Conservation (phyloP, 768 basidiomycete genomes). For the Hortiboletus campestris region DNA sequence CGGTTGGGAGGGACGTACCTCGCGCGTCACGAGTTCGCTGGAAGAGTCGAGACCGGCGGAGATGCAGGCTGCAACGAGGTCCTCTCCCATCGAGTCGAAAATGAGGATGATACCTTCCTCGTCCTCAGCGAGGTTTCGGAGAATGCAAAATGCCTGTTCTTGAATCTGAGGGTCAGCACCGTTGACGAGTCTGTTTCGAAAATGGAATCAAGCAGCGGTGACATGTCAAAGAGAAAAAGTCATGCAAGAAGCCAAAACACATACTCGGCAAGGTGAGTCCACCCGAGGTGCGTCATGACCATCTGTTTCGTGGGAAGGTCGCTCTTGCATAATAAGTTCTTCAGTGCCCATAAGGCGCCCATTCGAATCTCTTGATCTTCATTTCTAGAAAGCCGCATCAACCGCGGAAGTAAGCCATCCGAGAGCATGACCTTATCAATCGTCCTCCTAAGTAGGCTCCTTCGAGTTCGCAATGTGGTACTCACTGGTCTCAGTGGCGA, state of each 20-base stretch:
- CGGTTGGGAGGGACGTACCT: slow-evolving; percentile 35
- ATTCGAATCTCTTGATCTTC: slow-evolving; percentile 57
- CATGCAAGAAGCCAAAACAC: slow-evolving; percentile 18
- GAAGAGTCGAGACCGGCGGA: slow-evolving; percentile 48
- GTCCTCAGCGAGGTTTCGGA: slow-evolving; percentile 66
- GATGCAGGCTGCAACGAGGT: slow-evolving; percentile 45
- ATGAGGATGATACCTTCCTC: slow-evolving; percentile 64
- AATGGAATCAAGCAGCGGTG: neutral
- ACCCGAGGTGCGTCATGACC: slow-evolving; percentile 69
- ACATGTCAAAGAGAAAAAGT: neutral
- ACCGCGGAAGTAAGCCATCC: slow-evolving; percentile 61
- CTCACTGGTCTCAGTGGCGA: slow-evolving; percentile 74
- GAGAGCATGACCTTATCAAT: slow-evolving; percentile 56
- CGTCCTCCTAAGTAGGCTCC: neutral
- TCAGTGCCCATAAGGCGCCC: slow-evolving; percentile 83
- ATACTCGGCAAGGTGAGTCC: slow-evolving; percentile 58
- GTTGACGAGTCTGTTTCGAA: slow-evolving; percentile 44
- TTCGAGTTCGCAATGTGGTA: slow-evolving; percentile 6
- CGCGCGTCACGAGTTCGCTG: slow-evolving; percentile 53
- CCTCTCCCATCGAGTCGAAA: slow-evolving; percentile 50
- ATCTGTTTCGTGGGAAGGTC: slow-evolving; percentile 55
- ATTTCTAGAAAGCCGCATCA: slow-evolving; percentile 56
- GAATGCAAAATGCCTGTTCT: slow-evolving; percentile 69
- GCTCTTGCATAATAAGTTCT: slow-evolving; percentile 75
- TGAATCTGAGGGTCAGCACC: slow-evolving; percentile 55